These are phyloP conservation scores for Debaryomyces maramus DNA, from an alignment of 805 yeast species.

Conservation along the genomic window DNA sequence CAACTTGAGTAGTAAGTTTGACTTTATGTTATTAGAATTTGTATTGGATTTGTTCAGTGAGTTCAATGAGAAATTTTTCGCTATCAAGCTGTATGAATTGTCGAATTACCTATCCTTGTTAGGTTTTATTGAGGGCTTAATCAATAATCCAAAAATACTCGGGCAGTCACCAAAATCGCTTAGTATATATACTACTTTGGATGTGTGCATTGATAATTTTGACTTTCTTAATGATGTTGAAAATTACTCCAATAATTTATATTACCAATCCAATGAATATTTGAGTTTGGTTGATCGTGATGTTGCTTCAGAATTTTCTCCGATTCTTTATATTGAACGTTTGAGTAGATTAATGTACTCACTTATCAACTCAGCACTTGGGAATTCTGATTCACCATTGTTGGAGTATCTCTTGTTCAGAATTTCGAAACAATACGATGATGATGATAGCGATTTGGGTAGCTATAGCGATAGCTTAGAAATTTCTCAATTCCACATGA, in stretches of 20 bases:
- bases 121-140: constrained; percentile 36
- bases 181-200: constrained; percentile 33
- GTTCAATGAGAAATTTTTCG: constrained; percentile 29
- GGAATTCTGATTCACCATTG: constrained; percentile 23
- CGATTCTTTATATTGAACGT: constrained; percentile 34
- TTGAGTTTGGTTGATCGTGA: constrained; percentile 23
- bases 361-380: constrained; percentile 30
- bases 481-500: constrained; percentile 24
- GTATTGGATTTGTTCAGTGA: constrained; percentile 27
- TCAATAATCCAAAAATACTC: constrained; percentile 27
- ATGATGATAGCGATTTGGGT: constrained; percentile 7
- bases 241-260: constrained; percentile 21
- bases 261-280: constrained; percentile 16
- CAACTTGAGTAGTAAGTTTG: constrained; percentile 28
- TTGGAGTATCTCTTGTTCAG: constrained; percentile 28
- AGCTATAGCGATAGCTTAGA: constrained; percentile 15
- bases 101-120: constrained; percentile 35
- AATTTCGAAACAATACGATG: constrained; percentile 22
- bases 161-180: constrained; percentile 21
- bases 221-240: constrained; percentile 41
- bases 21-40: constrained; percentile 18
- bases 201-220: constrained; percentile 36
- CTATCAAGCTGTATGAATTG: constrained; percentile 18
- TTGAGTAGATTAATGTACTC: constrained; percentile 37
- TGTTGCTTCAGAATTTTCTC: constrained; percentile 30